Evolutionary conservation across 768 basidiomycete species (phyloP).

Genomic region (Rhizopogon vulgaris): DNA sequence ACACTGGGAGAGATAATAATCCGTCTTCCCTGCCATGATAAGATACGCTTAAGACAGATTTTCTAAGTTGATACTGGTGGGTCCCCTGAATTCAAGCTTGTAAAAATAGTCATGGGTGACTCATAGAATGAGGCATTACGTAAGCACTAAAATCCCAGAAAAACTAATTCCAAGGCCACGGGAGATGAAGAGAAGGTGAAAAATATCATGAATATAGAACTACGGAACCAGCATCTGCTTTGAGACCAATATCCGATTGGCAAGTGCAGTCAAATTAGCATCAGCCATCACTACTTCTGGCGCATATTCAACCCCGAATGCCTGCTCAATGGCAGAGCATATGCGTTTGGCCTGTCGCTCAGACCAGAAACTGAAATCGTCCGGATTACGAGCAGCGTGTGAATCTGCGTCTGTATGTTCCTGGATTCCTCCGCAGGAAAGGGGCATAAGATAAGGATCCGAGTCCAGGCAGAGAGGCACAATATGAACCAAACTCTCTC

Average conservation of each 20-base stretch:
- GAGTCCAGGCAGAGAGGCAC: constrained; percentile 85
- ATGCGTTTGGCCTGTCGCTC: constrained; percentile 88
- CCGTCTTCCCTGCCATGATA: constrained; percentile 32
- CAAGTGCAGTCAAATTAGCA: constrained; percentile 82
- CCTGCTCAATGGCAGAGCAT: constrained; percentile 66
- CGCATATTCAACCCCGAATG: constrained; percentile 85
- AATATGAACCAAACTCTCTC: constrained; percentile 61
- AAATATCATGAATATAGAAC: constrained; percentile 5
- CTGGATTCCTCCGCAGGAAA: constrained; percentile 45
- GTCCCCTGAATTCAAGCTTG: too few relatives aligned
- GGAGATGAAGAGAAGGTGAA: not conserved
- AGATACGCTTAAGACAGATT: not conserved
- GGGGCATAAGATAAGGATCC: constrained; percentile 75
- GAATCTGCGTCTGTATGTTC: constrained; percentile 15
- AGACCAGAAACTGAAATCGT: constrained; percentile 95
- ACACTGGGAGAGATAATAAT: constrained; percentile 48
- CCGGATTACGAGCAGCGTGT: constrained; percentile 56
- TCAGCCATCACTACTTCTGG: constrained; percentile 90
- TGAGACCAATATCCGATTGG: constrained; percentile 77
- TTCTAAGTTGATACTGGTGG: not conserved
- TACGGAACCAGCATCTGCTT: constrained; percentile 44
- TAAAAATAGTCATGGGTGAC: too few relatives aligned
- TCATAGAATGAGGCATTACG: too few relatives aligned
- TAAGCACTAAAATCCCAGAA: not conserved
- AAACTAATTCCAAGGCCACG: not conserved